Evolutionary conservation across 1,139 yeast species (phyloP), one percentile per base, ranked within the genome.

Genomic region (Blastobotrys illinoisensis): DNA sequence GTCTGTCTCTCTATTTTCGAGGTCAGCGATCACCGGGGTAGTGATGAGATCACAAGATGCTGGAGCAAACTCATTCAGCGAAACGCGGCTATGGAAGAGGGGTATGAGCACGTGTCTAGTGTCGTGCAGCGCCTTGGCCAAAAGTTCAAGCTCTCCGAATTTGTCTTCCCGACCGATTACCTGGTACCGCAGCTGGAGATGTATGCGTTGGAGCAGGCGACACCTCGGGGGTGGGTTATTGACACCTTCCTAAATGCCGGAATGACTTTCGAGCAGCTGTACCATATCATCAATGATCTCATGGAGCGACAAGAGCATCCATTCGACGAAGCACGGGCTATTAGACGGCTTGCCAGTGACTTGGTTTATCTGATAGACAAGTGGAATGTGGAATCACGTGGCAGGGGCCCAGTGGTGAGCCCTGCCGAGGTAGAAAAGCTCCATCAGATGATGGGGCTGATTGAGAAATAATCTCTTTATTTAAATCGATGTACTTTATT

Each of bases 241-340:
- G 90, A 89, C 56, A 80, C 90, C 45, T 88, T 91, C 64, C 69
- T 84, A 47, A 81, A 83, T 54, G 82, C 90, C n/a, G 96, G 96
- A 1, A 83, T 88, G 47, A 71, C 85, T 9, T 83, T 76, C 65
- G 91, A 85, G 57, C 84, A 83, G 62, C 68, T 90, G 52, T 88
- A 87, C 66, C 82, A 81, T 60, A 77, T 82, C 21, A 71, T 89
- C 66, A 83, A 79, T 63, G 87, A 86, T 48, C 71, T 88, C 57
- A 79, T 88, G 59, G 95, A 86, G 61, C 66, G 72, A 11, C 62
- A 64, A 18, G 74, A 71, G 49, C 63, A 59, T 49, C 74, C 74
- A n/a, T 69, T 69, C 54, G 68, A 66, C 51, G 67, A 64, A 21
- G 54, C 53, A 9, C 49, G 50, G 13, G 65, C 63, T 14, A 59